Percentiles rank a stretch among this genome's conserved stretches.
Evolutionary conservation across 441 rosid genomes (phyloP).

Genomic region (Aquilaria agallochum): DNA sequence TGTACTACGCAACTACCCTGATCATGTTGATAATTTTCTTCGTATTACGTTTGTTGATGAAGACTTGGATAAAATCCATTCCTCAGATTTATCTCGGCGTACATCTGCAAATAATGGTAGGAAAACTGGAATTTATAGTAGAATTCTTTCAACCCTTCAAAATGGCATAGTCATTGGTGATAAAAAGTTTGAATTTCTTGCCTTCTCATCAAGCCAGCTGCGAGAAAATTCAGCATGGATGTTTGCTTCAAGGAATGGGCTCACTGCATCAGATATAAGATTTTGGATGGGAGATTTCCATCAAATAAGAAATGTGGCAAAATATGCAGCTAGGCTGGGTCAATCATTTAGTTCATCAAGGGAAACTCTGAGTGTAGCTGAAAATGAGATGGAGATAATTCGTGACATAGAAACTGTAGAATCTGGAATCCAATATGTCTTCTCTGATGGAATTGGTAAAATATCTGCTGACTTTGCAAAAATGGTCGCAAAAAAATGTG

Average conservation of each 20-base stretch:
- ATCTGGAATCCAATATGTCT: conserved; percentile 19
- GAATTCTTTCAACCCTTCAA: conserved; percentile 42
- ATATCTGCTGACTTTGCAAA: conserved; percentile 37
- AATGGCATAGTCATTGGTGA: conserved; percentile 48
- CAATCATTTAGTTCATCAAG: conserved; percentile 64
- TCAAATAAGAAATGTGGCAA: conserved; percentile 58
- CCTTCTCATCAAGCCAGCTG: conserved; percentile 61
- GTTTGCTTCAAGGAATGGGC: conserved; percentile 52
- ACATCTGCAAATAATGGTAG: conserved; percentile 17
- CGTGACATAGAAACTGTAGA: conserved; percentile 26
- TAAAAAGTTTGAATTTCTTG: conserved; percentile 59
- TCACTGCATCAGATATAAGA: conserved; percentile 43
- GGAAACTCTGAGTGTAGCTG: conserved; percentile 34
- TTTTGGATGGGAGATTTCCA: conserved; percentile 39
- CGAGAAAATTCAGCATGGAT: conserved; percentile 69
- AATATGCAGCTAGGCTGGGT: conserved; percentile 53
- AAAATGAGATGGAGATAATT: conserved; percentile 24
- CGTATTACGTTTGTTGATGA: conserved; percentile 55
- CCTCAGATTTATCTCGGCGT: conserved; percentile 36
- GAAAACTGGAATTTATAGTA: conserved; percentile 35
- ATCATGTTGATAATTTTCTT: conserved; percentile 37
- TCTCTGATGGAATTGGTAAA: conserved; percentile 63
- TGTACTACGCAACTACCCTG: conserved; percentile 27
- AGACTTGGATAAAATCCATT: conserved; percentile 38
- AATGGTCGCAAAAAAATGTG: conserved; percentile 31